Conservation (phyloP, 345 rosid species). For the Pugionium dolabratum region DNA sequence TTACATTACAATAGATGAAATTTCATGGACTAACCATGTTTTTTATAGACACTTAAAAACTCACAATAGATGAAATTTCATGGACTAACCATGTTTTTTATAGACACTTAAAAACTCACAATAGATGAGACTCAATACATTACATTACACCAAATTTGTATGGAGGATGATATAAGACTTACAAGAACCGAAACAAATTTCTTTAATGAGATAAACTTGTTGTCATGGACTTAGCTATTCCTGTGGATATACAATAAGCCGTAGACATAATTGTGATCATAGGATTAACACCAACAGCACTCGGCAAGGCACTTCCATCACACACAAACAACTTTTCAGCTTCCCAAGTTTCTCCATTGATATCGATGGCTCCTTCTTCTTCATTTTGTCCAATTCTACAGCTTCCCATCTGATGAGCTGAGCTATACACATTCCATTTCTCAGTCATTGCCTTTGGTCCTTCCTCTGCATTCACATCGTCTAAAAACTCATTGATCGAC, state of each 20-base stretch:
- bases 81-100: no score
- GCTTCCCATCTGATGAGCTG: conserved; percentile 76
- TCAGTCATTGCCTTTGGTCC: conserved; percentile 40
- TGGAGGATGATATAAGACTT: no score
- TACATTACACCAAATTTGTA: no score
- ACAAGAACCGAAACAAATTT: background rate
- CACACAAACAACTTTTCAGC: conserved; percentile 58
- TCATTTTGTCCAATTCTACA: conserved; percentile 57
- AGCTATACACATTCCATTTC: conserved; percentile 47
- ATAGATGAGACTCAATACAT: no score
- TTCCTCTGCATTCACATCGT: conserved; percentile 40
- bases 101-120: no score
- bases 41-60: no score
- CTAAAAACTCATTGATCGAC: conserved; percentile 52
- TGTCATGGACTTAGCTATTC: conserved; percentile 46
- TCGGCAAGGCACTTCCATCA: conserved; percentile 62
- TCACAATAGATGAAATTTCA: no score
- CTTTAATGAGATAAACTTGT: conserved; percentile 13
- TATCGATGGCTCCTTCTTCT: conserved; percentile 54
- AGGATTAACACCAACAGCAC: conserved; percentile 70
- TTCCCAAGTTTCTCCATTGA: conserved; percentile 65
- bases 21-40: no score
- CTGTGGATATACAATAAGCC: conserved; percentile 59
- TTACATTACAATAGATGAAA: no score
- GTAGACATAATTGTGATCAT: conserved; percentile 73